phyloP scores from a whole-genome alignment of 2,329 filamentous ascomycete species.

The Corniculantispora saksenae region DNA sequence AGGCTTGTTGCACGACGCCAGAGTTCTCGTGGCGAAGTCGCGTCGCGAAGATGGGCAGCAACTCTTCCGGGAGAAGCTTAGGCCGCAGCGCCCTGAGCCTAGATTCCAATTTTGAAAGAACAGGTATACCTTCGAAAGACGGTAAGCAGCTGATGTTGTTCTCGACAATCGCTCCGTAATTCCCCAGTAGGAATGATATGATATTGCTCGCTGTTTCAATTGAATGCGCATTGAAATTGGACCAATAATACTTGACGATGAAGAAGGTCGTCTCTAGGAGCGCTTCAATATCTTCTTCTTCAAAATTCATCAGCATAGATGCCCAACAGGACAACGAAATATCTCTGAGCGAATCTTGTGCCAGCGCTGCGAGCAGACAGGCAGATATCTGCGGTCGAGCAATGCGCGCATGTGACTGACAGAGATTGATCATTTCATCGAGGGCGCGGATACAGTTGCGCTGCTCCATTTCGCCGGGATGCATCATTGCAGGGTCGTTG shows the following conservation, averaged over 20 bases:
- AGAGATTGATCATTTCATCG: slow-evolving; percentile 81
- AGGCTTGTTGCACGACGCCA: slow-evolving; percentile 78
- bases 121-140: slow-evolving; percentile 69
- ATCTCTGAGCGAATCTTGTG: slow-evolving; percentile 72
- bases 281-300: slow-evolving; percentile 74
- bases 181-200: slow-evolving; percentile 65
- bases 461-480: slow-evolving; percentile 66
- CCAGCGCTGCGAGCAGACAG: slow-evolving; percentile 83
- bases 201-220: slow-evolving; percentile 61
- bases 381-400: slow-evolving; percentile 92
- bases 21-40: slow-evolving; percentile 82
- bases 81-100: slow-evolving; percentile 67
- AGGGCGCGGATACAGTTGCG: slow-evolving; percentile 78
- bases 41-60: slow-evolving; percentile 69
- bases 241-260: slow-evolving; percentile 82
- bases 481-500: slow-evolving; percentile 62
- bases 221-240: slow-evolving; percentile 60
- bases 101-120: slow-evolving; percentile 67
- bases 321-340: slow-evolving; percentile 84
- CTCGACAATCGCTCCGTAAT: slow-evolving; percentile 61
- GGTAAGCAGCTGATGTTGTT: slow-evolving; percentile 75
- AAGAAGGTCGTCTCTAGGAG: slow-evolving; percentile 89
- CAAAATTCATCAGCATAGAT: slow-evolving; percentile 72
- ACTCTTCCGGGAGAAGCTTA: slow-evolving; percentile 48
- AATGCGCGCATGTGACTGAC: slow-evolving; percentile 70